Conservation (phyloP, 306 rosid species). For the Quercus dentata region DNA sequence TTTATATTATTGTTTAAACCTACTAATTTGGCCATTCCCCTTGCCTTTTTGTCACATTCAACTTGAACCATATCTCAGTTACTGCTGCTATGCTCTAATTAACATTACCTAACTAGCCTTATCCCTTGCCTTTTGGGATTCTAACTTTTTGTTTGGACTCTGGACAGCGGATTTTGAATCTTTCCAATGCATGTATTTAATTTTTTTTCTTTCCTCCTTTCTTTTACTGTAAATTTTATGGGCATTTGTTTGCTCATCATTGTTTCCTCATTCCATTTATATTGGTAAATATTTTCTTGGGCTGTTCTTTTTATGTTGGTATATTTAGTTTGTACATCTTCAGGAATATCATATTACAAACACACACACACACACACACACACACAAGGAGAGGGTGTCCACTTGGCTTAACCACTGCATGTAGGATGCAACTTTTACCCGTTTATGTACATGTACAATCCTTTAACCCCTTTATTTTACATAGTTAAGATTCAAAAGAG, state of each 20-base stretch:
- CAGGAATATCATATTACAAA: no score
- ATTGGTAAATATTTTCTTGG: not conserved
- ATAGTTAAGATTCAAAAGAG: no score
- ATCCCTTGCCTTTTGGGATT: not conserved
- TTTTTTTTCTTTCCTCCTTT: not conserved
- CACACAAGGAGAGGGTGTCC: no score
- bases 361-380: no score
- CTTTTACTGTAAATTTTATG: not conserved
- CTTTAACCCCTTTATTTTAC: no score
- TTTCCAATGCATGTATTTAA: not conserved
- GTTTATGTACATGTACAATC: no score
- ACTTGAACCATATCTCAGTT: not conserved
- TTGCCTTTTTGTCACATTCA: not conserved
- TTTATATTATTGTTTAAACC: not conserved
- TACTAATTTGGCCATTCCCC: not conserved
- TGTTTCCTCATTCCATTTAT: not conserved
- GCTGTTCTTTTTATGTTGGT: not conserved
- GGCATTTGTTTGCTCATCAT: not conserved
- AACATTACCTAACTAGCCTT: not conserved
- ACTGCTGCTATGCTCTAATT: not conserved
- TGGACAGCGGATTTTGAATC: not conserved
- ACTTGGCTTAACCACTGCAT: no score
- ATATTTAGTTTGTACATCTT: not conserved
- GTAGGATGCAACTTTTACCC: no score
- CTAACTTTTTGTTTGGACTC: not conserved